Evolutionary conservation across 345 rosid genomes (phyloP).

Genomic region (Microcos paniculata): DNA sequence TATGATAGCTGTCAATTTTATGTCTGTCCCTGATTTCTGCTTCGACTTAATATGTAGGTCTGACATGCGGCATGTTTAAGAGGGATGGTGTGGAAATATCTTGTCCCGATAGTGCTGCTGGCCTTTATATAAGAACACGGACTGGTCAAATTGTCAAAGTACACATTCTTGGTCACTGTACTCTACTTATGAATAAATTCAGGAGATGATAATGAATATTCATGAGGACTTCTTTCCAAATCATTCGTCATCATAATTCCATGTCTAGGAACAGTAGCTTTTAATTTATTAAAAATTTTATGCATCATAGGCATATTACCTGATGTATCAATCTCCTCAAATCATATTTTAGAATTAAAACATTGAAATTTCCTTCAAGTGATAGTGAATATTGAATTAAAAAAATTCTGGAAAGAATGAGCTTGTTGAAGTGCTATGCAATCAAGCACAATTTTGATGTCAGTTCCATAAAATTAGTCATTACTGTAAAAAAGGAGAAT

Average conservation of each 20-base stretch:
- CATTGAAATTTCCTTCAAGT: not conserved
- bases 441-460: not conserved
- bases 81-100: slow-evolving; percentile 69
- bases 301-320: not conserved
- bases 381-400: not conserved
- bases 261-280: not conserved
- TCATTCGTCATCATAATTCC: not conserved
- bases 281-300: not conserved
- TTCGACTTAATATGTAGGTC: slow-evolving; percentile 61
- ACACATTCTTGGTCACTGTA: slow-evolving; percentile 28
- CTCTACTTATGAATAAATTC: slow-evolving; percentile 11
- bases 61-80: slow-evolving; percentile 82
- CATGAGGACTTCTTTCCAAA: not conserved
- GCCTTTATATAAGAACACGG: slow-evolving; percentile 86
- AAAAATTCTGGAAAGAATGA: not conserved
- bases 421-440: not conserved
- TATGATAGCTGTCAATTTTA: not conserved
- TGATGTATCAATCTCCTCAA: not conserved
- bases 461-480: not conserved
- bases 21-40: slow-evolving; percentile 22
- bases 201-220: not conserved
- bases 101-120: slow-evolving; percentile 82
- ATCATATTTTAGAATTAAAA: not conserved
- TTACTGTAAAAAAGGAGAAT: not conserved
- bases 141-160: slow-evolving; percentile 79